Evolutionary conservation across 2,329 filamentous ascomycete genomes (phyloP).

Genomic region (Microsporum ferrugineum): DNA sequence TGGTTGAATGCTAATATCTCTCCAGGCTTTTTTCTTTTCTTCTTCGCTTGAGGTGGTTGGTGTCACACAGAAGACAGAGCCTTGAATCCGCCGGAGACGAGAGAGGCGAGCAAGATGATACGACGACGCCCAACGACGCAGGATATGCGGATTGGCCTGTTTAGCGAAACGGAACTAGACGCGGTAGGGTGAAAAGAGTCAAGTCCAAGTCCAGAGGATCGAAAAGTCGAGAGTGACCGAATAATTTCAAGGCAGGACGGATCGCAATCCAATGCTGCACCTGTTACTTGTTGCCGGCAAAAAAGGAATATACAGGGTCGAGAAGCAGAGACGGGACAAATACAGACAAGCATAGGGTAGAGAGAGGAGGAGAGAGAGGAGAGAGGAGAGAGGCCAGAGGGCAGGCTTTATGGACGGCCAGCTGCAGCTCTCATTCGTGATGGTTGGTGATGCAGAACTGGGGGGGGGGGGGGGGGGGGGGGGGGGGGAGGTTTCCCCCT

Average conservation of each 20-base stretch:
- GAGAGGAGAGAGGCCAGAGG: neutral
- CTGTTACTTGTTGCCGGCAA: neutral
- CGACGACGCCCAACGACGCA: neutral
- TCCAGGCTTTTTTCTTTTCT: neutral
- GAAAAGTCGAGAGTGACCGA: neutral
- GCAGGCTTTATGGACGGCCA: neutral
- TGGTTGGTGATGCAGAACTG: neutral
- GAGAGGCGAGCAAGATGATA: neutral
- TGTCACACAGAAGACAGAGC: neutral
- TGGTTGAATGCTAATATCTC: neutral
- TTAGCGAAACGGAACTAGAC: neutral
- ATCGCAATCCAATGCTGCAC: neutral
- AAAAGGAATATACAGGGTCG: neutral
- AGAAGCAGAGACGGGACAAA: neutral
- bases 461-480: neutral
- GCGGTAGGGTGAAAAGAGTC: neutral
- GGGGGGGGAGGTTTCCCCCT: neutral
- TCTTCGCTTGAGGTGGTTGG: neutral
- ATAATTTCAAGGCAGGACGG: neutral
- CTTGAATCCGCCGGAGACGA: neutral
- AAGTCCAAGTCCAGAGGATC: neutral
- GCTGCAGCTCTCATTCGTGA: neutral
- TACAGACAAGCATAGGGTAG: neutral
- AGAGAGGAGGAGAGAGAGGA: neutral
- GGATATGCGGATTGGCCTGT: neutral